Base-by-base conservation (phyloP, 345 rosid species). In the Corchorus olitorius region DNA sequence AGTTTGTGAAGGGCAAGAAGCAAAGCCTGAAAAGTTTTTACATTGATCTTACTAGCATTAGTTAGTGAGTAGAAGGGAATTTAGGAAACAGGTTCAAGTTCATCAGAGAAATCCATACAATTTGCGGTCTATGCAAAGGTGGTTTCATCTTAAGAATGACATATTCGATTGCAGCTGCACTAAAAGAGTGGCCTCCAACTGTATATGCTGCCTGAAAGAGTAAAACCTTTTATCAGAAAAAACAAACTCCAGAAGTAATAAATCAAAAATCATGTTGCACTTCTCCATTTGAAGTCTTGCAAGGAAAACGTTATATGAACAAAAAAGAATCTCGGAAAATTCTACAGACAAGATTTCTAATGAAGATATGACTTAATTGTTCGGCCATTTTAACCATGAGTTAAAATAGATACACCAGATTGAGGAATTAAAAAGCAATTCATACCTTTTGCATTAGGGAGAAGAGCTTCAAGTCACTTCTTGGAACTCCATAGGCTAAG, bases 381-480 rank as follows among this genome's bases (percentile, higher is more conserved):
- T 35, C 46, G 14, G 14, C 27, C 27, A 27, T 27, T 27, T 27
- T 27, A 27, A 27, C 27, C 27, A 27, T 27, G 27, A 27, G 1
- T 27, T 27, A 1, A 27, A 27, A 27, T 27, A 27, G 4, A 20
- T 1, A 22, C 2, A 20, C 19, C n/a, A 52, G 74, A 35, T 35
- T 53, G 16, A 53, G 48, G 41, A 50, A 52, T 50, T 22, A 54
- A 34, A 9, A 73, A 73, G 53, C 61, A 43, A 75, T 70, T 73
- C 76, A 76, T 76, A 96, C 99, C 99, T 93, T 93, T 83, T 93
- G 98, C 98, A 93, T 93, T 83, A 96, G 84, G 37, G 98, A 91
- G 86, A 96, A 92, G 79, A 93, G 87, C 87, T 96, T 96, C 75
- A 93, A 78, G 75, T 96, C 99, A 53, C 97, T 92, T 85, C 87